Percentiles rank a stretch among this genome's conserved stretches.
Conservation (phyloP, 1,284 basidiomycete genomes). For the Ceratobasidium sp. region DNA sequence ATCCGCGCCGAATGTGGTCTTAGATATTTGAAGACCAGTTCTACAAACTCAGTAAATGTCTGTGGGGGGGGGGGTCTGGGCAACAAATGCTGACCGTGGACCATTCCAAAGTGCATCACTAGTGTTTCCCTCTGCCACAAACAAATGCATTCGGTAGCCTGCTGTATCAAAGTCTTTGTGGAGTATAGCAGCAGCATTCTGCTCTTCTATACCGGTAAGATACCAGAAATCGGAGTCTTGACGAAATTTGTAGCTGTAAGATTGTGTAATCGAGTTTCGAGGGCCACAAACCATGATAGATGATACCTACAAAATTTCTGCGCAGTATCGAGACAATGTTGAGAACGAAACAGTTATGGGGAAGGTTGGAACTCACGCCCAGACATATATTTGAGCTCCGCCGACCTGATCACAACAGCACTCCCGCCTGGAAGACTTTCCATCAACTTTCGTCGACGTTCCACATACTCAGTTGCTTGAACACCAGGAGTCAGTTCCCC, state of each 20-base stretch:
- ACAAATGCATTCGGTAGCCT: slow-evolving; percentile 90
- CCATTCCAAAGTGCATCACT: slow-evolving; percentile 94
- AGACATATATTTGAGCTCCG: slow-evolving; percentile 68
- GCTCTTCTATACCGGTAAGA: slow-evolving; percentile 93
- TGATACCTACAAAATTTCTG: slow-evolving; percentile 59
- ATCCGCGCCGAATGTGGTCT: slow-evolving; percentile 76
- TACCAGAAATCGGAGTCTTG: slow-evolving; percentile 95
- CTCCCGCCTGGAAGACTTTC: slow-evolving; percentile 76
- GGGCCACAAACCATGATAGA: neutral
- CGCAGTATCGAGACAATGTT: slow-evolving; percentile 18
- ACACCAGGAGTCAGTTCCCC: slow-evolving; percentile 89
- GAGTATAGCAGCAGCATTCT: slow-evolving; percentile 75
- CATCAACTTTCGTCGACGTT: slow-evolving; percentile 77
- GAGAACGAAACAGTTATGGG: slow-evolving; percentile 12
- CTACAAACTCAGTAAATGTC: slow-evolving; percentile 48
- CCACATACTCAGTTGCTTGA: slow-evolving; percentile 80
- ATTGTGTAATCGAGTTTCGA: slow-evolving; percentile 9
- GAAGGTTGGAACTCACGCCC: slow-evolving; percentile 66
- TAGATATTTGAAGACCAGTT: slow-evolving; percentile 67
- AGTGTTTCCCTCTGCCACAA: slow-evolving; percentile 79
- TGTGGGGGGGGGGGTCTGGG: slow-evolving; percentile 43
- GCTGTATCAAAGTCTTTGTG: slow-evolving; percentile 69
- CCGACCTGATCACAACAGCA: slow-evolving; percentile 81
- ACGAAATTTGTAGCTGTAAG: slow-evolving; percentile 87
- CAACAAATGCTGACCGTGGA: slow-evolving; percentile 61